Evolutionary conservation across 495 filamentous ascomycete genomes (phyloP).

Genomic region (Ascobolus immersus): DNA sequence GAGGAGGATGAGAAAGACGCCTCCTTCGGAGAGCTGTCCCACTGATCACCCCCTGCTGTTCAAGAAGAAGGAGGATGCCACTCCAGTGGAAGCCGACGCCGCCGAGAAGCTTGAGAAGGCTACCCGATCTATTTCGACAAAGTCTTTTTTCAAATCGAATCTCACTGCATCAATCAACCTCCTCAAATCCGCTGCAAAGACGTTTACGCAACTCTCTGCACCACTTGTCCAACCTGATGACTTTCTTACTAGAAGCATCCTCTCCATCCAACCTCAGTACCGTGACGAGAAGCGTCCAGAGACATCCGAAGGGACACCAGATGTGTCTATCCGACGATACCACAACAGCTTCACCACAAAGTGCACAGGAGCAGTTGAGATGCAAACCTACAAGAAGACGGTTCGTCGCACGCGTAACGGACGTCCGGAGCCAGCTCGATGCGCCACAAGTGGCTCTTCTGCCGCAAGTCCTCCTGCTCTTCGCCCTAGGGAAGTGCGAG

Average conservation of each 20-base stretch:
- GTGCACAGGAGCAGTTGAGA: conserved; percentile 58
- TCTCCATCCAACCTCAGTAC: conserved; percentile 57
- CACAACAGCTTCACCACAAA: conserved; percentile 27
- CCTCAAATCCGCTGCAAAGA: conserved; percentile 59
- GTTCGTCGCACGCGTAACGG: conserved; percentile 20
- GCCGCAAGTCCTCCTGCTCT: conserved; percentile 24
- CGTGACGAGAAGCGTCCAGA: conserved; percentile 72
- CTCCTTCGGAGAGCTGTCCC: conserved; percentile 27
- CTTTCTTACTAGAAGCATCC: conserved; percentile 62
- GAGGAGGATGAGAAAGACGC: conserved; percentile 7
- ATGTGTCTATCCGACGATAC: conserved; percentile 71
- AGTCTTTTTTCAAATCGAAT: conserved; percentile 63
- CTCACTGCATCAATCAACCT: conserved; percentile 75
- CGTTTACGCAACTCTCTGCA: conserved; percentile 49
- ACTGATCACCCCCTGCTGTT: conserved; percentile 31
- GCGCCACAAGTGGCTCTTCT: conserved; percentile 10
- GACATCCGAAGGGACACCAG: conserved; percentile 47
- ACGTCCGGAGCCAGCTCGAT: conserved; percentile 17
- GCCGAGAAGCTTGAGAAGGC: conserved; percentile 12
- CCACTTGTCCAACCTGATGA: conserved; percentile 61
- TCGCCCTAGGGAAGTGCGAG: conserved; percentile 66
- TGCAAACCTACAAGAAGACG: conserved; percentile 50
- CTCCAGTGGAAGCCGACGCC: conserved; percentile 15
- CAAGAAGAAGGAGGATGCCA: conserved; percentile 10
- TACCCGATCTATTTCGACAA: conserved; percentile 9